Percentiles rank a stretch among this genome's conserved stretches.
phyloP scores from a whole-genome alignment of 2,329 filamentous ascomycete genomes.

The Sclerotiophoma versabilis region DNA sequence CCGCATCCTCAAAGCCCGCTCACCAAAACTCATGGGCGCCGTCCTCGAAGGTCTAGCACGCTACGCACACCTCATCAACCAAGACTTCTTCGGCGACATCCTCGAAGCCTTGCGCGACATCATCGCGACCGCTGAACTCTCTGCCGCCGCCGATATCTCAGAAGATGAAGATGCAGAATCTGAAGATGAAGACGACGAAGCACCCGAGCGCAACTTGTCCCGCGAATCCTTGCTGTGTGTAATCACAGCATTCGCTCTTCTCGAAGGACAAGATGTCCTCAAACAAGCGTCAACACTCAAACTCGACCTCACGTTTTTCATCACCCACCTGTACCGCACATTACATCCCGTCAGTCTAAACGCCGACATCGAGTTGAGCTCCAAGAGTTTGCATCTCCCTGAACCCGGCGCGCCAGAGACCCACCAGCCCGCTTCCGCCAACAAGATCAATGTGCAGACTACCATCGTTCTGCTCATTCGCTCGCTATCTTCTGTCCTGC shows the following conservation, averaged over 20 bases:
- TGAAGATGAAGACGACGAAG: conserved; percentile 56
- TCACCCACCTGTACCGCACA: conserved; percentile 88
- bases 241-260: conserved; percentile 93
- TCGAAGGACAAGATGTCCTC: conserved; percentile 90
- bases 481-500: conserved; percentile 80
- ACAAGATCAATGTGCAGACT: conserved; percentile 92
- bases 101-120: conserved; percentile 94
- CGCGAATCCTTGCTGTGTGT: conserved; percentile 92
- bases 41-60: conserved; percentile 93
- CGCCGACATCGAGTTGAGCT: conserved; percentile 82
- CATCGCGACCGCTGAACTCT: conserved; percentile 72
- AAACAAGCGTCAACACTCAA: conserved; percentile 82
- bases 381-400: conserved; percentile 74
- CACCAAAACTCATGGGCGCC: conserved; percentile 90
- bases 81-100: conserved; percentile 97
- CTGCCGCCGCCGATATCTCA: conserved; percentile 55
- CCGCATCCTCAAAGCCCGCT: conserved; percentile 84
- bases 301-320: conserved; percentile 94
- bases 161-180: conserved; percentile 55
- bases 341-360: conserved; percentile 80
- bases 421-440: conserved; percentile 55
- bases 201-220: conserved; percentile 69
- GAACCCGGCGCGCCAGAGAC: conserved; percentile 64
- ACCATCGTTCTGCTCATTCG: conserved; percentile 91
- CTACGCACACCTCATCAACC: conserved; percentile 96